Conservation (phyloP, 2,329 filamentous ascomycete species). For the Alternaria panax region DNA sequence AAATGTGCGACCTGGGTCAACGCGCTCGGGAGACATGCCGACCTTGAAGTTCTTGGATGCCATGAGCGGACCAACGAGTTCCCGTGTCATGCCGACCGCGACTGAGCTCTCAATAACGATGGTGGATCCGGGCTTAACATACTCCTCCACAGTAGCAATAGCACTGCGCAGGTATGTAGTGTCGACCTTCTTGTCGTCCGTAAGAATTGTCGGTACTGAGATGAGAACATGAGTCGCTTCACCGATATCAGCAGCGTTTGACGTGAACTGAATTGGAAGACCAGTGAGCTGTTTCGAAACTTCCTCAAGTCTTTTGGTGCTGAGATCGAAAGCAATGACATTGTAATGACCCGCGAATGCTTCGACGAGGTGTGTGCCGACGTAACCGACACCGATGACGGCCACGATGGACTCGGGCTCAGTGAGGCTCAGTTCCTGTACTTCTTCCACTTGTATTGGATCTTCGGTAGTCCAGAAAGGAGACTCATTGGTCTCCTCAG, state of each 20-base stretch:
- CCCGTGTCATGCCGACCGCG: constrained; percentile 62
- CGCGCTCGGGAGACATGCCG: constrained; percentile 52
- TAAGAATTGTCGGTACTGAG: constrained; percentile 61
- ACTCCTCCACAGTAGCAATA: constrained; percentile 51
- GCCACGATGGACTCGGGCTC: constrained; percentile 34
- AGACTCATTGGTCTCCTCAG: not conserved
- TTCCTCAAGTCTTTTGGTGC: constrained; percentile 6
- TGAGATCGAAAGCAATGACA: constrained; percentile 50
- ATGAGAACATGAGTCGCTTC: constrained; percentile 62
- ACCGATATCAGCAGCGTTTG: constrained; percentile 48
- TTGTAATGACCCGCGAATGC: constrained; percentile 53
- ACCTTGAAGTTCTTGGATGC: constrained; percentile 25
- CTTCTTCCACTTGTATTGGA: not conserved
- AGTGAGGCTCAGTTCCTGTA: not conserved
- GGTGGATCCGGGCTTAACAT: constrained; percentile 56
- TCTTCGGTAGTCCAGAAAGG: not conserved
- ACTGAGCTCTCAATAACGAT: constrained; percentile 64
- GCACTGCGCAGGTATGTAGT: constrained; percentile 58
- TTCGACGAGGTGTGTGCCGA: constrained; percentile 60
- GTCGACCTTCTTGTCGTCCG: constrained; percentile 57
- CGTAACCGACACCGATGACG: constrained; percentile 62
- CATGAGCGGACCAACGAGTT: constrained; percentile 58
- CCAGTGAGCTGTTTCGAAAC: constrained; percentile 9
- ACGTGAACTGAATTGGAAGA: constrained; percentile 12
- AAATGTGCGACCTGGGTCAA: constrained; percentile 59